Conservation (phyloP, 768 basidiomycete genomes). For the Boletus reticuloceps region DNA sequence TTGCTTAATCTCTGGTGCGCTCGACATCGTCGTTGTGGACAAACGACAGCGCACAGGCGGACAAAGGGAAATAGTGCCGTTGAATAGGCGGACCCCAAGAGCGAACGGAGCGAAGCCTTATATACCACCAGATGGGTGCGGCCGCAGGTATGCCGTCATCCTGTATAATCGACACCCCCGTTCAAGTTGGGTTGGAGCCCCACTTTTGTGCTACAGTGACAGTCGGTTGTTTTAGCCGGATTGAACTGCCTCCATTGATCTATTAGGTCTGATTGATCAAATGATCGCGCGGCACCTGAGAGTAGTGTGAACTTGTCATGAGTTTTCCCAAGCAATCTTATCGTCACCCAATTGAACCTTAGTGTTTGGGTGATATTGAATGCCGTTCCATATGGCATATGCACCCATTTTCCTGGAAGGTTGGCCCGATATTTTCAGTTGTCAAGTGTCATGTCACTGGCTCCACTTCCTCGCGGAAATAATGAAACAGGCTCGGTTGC, state of each 20-base stretch:
- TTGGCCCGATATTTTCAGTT: too few species aligned
- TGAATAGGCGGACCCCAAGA: not conserved
- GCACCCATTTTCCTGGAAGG: too few species aligned
- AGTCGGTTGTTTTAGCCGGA: not conserved
- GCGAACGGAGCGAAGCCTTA: constrained; percentile 6
- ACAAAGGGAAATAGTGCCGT: not conserved
- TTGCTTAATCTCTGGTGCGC: constrained; percentile 19
- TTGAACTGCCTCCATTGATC: not conserved
- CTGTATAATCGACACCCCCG: not conserved
- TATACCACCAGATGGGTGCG: constrained; percentile 9
- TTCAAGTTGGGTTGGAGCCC: constrained; percentile 7
- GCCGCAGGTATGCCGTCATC: constrained; percentile 18
- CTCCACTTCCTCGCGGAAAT: too few species aligned
- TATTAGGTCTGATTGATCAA: too few species aligned
- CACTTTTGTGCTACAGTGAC: not conserved
- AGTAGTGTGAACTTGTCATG: too few species aligned
- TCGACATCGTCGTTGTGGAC: constrained; percentile 13
- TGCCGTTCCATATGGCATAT: too few species aligned
- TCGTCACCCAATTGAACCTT: not conserved
- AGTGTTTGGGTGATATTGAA: too few species aligned
- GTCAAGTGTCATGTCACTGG: too few species aligned
- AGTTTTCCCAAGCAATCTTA: not conserved
- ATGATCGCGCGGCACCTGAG: too few species aligned
- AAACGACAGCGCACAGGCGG: not conserved
- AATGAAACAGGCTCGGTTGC: too few species aligned